Evolutionary conservation across 225 moss, liverwort and hornwort species (phyloP).

Genomic region (Climacium dendroides): DNA sequence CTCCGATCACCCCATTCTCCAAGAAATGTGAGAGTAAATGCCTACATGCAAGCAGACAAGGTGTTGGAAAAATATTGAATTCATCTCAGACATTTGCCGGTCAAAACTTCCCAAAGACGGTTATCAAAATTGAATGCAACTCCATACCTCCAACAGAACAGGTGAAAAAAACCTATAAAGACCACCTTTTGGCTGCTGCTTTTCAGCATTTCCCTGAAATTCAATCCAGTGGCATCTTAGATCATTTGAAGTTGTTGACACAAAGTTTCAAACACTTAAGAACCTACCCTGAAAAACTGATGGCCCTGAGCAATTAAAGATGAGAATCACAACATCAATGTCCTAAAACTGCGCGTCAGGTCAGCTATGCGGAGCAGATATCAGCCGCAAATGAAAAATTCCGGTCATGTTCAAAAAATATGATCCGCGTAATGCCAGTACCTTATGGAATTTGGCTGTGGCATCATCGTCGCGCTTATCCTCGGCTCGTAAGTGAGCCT

Average conservation of each 20-base stretch:
- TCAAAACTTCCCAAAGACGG: background rate
- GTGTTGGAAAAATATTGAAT: background rate
- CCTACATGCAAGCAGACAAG: conserved; percentile 25
- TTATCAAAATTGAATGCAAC: background rate
- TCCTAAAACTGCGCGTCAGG: background rate
- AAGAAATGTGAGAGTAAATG: conserved; percentile 84
- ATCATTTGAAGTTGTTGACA: background rate
- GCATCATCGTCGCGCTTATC: conserved; percentile 67
- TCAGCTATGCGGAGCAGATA: background rate
- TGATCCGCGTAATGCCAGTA: background rate
- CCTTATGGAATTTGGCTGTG: conserved; percentile 52
- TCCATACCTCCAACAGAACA: conserved; percentile 41
- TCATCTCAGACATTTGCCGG: background rate
- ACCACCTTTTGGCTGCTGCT: conserved; percentile 13
- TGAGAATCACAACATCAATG: background rate
- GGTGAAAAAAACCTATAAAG: conserved; percentile 27
- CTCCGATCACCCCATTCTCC: conserved; percentile 98
- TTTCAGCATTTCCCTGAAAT: conserved; percentile 25
- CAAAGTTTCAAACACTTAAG: background rate
- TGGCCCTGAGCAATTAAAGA: background rate
- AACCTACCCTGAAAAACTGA: background rate
- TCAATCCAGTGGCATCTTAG: background rate
- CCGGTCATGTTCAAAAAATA: background rate
- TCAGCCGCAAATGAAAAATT: background rate
- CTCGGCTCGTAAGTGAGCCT: conserved; percentile 76